Base-by-base conservation (phyloP, 1,284 basidiomycete species). In the Gastroboletus turbinatus region DNA sequence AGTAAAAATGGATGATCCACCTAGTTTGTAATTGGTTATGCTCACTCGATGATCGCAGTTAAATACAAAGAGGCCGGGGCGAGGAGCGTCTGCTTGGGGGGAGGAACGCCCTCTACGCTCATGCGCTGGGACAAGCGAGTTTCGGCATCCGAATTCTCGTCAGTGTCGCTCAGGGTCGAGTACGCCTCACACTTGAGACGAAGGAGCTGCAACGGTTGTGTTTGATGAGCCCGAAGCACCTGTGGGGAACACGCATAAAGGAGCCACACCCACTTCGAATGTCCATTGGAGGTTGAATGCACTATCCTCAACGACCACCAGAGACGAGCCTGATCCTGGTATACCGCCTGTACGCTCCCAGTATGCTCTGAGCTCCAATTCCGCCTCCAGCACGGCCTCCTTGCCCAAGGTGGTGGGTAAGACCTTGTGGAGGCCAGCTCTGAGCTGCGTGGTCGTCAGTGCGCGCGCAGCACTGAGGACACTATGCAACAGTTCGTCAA, bases 31-130 rank as follows among this genome's bases (percentile, higher is more conserved):
- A 60, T 51, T 44, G 60, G 55, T 40, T 48, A 56, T 30, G 84
- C 92, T 75, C 70, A 94, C 94, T 96, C 94, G 42, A 96, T 77
- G 60, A 96, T 90, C n/a, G 93, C 93, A 13, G 94, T 95, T 53
- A 95, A 78, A 78, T 95, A 96, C 45, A 96, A 71, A 17, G 90
- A 88, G 25, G 93, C 90, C 4, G 92, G 91, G 14, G 88, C 84
- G n/a, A 95, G 73, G n/a, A 87, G 74, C 3, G 78, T 67, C 32
- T 79, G 63, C 51, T 79, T 82, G 16, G 86, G 87, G 19, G 82
- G 76, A 45, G 74, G 63, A 7, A 74, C 65, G 17, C 78, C 78
- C 44, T 70, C 77, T 56, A 60, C 67, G 23, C 65, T 71, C 78
- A 90, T 83, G 50, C 78, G 77, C 53, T 85, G 82, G 60, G 82